Conservation (phyloP, 805 yeast genomes). For the Nakazawaea laoshanensis region DNA sequence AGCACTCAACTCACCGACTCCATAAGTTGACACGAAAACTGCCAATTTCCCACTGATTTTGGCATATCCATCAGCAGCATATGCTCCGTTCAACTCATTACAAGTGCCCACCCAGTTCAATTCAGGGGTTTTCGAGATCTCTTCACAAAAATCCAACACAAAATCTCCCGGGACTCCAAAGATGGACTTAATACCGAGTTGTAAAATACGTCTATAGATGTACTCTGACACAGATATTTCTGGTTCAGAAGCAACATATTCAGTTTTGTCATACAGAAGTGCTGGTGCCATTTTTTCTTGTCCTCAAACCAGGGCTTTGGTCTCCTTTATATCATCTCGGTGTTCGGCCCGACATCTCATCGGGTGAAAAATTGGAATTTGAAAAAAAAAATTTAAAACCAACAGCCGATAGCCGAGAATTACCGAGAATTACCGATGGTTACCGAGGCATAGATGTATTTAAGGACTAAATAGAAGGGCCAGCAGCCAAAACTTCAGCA, state of each 20-base stretch:
- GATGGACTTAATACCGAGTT: conserved; percentile 33
- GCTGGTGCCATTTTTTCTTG: conserved; percentile 8
- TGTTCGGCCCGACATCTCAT: too few species aligned
- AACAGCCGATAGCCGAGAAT: conserved; percentile 7
- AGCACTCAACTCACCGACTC: conserved; percentile 46
- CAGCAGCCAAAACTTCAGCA: conserved; percentile 84
- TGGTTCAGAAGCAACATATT: not conserved
- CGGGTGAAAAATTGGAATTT: too few species aligned
- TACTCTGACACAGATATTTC: conserved; percentile 31
- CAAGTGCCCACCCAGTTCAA: conserved; percentile 35
- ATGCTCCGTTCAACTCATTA: conserved; percentile 44
- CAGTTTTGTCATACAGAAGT: not conserved
- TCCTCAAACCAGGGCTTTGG: too few species aligned
- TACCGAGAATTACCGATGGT: not conserved
- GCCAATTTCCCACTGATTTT: conserved; percentile 25
- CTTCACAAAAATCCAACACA: conserved; percentile 40
- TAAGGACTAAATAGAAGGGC: conserved; percentile 38
- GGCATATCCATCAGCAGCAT: conserved; percentile 42
- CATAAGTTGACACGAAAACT: conserved; percentile 37
- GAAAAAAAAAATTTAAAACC: not conserved
- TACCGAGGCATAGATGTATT: not conserved
- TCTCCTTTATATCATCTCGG: too few species aligned
- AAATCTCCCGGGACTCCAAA: conserved; percentile 60
- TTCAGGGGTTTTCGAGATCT: conserved; percentile 25
- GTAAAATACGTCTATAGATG: conserved; percentile 33